Percentiles rank a stretch among this genome's conserved stretches.
Conservation (phyloP, 805 yeast genomes). For the Debaryomyces castellii region DNA sequence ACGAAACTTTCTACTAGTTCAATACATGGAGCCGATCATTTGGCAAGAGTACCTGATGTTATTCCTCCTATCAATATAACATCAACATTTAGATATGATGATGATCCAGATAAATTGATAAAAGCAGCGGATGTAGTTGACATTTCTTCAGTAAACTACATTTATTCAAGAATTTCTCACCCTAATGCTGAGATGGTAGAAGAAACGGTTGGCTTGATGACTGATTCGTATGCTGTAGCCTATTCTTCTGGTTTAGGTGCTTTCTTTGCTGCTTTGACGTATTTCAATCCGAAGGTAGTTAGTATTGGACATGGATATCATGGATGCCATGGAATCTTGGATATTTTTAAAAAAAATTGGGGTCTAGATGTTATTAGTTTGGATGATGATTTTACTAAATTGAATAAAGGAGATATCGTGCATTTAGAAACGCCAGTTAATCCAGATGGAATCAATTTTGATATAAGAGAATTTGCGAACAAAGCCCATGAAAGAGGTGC, state of each 20-base stretch:
- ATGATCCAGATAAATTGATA: conserved; percentile 55
- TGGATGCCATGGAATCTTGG: conserved; percentile 74
- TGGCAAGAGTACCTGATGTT: conserved; percentile 60
- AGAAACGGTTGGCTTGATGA: conserved; percentile 54
- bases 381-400: conserved; percentile 42
- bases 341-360: conserved; percentile 58
- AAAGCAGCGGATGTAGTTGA: conserved; percentile 32
- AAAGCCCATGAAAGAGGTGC: conserved; percentile 82
- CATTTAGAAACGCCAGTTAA: conserved; percentile 89
- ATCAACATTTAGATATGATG: conserved; percentile 71
- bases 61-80: conserved; percentile 81
- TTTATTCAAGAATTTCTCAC: conserved; percentile 72
- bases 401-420: conserved; percentile 69
- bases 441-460: conserved; percentile 70
- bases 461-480: conserved; percentile 60
- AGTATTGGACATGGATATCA: conserved; percentile 82
- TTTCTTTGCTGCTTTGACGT: conserved; percentile 69
- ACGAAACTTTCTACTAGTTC: conserved; percentile 51
- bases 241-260: conserved; percentile 84
- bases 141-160: neutral
- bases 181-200: conserved; percentile 74
- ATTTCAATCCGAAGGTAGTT: conserved; percentile 68
- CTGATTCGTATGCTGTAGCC: conserved; percentile 64
- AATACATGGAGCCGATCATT: conserved; percentile 72
- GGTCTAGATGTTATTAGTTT: conserved; percentile 52